phyloP scores from a whole-genome alignment of 331 rosid species.

The Malus hybrid region DNA sequence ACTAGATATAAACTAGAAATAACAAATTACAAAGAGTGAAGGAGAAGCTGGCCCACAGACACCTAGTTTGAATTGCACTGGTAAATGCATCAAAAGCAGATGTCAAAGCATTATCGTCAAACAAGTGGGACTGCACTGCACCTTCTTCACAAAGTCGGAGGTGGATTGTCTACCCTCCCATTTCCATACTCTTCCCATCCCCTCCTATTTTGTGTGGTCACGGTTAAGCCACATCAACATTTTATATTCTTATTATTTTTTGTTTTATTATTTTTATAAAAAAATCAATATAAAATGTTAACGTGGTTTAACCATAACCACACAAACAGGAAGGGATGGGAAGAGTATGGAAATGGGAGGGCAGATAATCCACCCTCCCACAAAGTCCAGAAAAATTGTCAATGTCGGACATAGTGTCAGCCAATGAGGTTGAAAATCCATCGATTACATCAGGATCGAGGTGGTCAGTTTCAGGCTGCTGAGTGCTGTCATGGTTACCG shows the following conservation, averaged over 20 bases:
- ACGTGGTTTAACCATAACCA: too few species aligned
- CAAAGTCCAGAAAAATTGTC: slow-evolving; percentile 50
- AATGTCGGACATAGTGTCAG: slow-evolving; percentile 41
- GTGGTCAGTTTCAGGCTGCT: not conserved
- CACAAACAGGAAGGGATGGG: too few species aligned
- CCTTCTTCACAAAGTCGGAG: slow-evolving; percentile 50
- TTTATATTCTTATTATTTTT: too few species aligned
- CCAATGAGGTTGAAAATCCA: slow-evolving; percentile 85
- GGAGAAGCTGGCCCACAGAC: not conserved
- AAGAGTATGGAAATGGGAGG: too few species aligned
- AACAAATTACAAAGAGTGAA: not conserved
- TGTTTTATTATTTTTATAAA: too few species aligned
- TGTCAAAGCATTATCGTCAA: slow-evolving; percentile 37
- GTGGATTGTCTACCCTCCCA: too few species aligned
- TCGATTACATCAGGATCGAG: slow-evolving; percentile 61
- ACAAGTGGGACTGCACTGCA: slow-evolving; percentile 63
- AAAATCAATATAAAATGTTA: too few species aligned
- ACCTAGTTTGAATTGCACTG: slow-evolving; percentile 50
- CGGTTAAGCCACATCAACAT: too few species aligned
- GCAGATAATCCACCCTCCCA: not conserved
- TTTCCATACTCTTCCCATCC: too few species aligned
- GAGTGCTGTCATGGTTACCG: slow-evolving; percentile 26
- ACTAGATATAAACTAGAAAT: not conserved
- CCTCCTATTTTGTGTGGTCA: too few species aligned
- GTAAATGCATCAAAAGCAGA: slow-evolving; percentile 36